These are phyloP conservation scores for Bretschneidera sinensis DNA, from an alignment of 345 rosid species.

Conservation along the genomic window DNA sequence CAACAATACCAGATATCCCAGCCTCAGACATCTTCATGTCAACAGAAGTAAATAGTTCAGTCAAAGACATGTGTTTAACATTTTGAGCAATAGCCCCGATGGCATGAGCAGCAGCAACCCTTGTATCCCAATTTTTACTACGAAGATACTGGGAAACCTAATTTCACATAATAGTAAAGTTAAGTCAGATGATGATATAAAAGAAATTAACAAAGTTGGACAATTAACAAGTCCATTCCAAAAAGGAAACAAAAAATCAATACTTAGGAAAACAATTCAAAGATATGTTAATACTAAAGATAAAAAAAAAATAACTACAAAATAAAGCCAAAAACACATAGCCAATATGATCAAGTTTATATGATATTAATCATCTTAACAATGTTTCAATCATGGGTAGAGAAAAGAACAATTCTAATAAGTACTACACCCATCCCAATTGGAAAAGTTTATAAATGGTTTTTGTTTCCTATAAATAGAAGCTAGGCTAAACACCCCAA, in stretches of 20 bases:
- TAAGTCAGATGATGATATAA: background rate
- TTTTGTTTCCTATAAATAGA: too few species aligned
- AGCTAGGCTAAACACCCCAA: too few species aligned
- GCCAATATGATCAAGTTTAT: background rate
- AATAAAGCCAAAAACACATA: background rate
- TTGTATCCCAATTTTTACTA: slow-evolving; percentile 97
- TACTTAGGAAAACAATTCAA: background rate
- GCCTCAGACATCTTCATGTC: slow-evolving; percentile 58
- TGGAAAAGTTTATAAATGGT: too few species aligned
- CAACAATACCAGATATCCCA: slow-evolving; percentile 57
- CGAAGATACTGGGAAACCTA: slow-evolving; percentile 85
- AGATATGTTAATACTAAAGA: background rate
- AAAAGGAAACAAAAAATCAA: background rate
- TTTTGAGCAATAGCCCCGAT: slow-evolving; percentile 93
- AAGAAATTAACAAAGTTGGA: too few species aligned
- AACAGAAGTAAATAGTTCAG: slow-evolving; percentile 58
- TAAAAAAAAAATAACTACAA: background rate
- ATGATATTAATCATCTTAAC: too few species aligned
- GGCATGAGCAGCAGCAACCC: slow-evolving; percentile 99
- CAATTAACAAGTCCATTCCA: background rate
- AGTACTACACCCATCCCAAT: too few species aligned
- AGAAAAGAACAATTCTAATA: too few species aligned
- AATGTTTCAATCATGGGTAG: too few species aligned
- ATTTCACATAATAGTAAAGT: slow-evolving; percentile 8
- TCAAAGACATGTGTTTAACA: slow-evolving; percentile 74